Evolutionary conservation across 2,329 filamentous ascomycete genomes (phyloP).

Genomic region (Bimuria novae-zelandiae): DNA sequence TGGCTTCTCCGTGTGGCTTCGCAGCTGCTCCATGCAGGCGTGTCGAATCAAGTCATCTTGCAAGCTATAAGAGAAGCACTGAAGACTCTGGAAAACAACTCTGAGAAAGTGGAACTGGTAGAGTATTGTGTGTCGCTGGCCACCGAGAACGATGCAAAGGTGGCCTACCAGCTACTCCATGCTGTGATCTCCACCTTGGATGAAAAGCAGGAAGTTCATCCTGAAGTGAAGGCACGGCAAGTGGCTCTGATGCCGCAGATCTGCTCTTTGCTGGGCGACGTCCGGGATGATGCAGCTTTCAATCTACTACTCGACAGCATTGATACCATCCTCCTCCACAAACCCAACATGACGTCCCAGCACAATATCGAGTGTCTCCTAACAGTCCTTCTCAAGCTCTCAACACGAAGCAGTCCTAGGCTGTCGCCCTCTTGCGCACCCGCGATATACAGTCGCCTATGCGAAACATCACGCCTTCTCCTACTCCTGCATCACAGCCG

Average conservation of each 20-base stretch:
- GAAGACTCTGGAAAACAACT: not conserved
- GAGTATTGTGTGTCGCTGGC: conserved; percentile 17
- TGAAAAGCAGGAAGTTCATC: conserved; percentile 27
- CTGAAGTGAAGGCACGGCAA: conserved; percentile 30
- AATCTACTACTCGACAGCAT: conserved; percentile 56
- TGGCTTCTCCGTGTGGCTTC: conserved; percentile 32
- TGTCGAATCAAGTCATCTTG: conserved; percentile 12
- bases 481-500: conserved; percentile 63
- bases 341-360: conserved; percentile 50
- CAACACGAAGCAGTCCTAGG: conserved; percentile 36
- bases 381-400: conserved; percentile 40
- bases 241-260: conserved; percentile 33
- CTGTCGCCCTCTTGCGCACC: conserved; percentile 35
- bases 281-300: conserved; percentile 60
- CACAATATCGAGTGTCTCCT: conserved; percentile 49
- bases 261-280: conserved; percentile 43
- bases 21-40: conserved; percentile 17
- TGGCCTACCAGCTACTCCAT: conserved; percentile 30
- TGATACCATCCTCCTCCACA: conserved; percentile 47
- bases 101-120: conserved; percentile 24
- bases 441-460: conserved; percentile 59
- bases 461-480: conserved; percentile 57
- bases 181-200: conserved; percentile 35
- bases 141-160: conserved; percentile 8
- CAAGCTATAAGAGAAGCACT: conserved; percentile 23